Evolutionary conservation across 257 asterid species (phyloP), one percentile per base, ranked within the genome.

Genomic region (Fraxinus americana): DNA sequence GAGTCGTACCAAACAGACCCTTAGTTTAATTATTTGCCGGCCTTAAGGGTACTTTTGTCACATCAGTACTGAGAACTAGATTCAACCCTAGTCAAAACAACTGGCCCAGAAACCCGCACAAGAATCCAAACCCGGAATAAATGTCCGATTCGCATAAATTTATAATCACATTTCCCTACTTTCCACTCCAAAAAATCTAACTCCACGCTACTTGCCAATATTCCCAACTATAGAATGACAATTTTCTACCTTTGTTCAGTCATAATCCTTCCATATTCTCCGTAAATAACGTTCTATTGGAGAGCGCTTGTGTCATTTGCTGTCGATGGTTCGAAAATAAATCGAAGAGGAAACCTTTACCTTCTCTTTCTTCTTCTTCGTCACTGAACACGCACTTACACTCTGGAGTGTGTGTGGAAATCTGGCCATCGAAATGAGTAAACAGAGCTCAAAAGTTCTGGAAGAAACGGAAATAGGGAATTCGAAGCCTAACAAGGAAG

Each of bases 301-400:
- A 12, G 23, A 82, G 69, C 0, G 11, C 7, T 54, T 70, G 3
- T 21, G 89, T 81, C 68, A 78, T 83, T 80, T 69, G n/a, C 54
- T 10, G 0, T 11, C 2, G 8, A 73, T 73, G 76, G 83, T 78
- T 75, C 65, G 45, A 50, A 10, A 41, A 41, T 65, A 80, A 69
- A 67, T 65, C 29, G 12, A 57, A 70, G 70, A 66, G 45, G 63
- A 73, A 48, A 21, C 73, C 69, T 63, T 82, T 77, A 78, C 69
- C 35, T 63, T 57, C 13, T 23, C 81, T 75, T 71, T 57, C 83
- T 41, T 38, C 43, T 74, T 50, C 85, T n/a, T 74, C 73, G 52
- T 81, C 80, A 67, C 83, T 63, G 85, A 85, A 81, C 82, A 67
- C 90, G 86, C 83, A 84, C 84, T 48, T 54, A 50, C 84, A 74